Evolutionary conservation across 768 basidiomycete genomes (phyloP).

Genomic region (Mrakia hoshinonis): DNA sequence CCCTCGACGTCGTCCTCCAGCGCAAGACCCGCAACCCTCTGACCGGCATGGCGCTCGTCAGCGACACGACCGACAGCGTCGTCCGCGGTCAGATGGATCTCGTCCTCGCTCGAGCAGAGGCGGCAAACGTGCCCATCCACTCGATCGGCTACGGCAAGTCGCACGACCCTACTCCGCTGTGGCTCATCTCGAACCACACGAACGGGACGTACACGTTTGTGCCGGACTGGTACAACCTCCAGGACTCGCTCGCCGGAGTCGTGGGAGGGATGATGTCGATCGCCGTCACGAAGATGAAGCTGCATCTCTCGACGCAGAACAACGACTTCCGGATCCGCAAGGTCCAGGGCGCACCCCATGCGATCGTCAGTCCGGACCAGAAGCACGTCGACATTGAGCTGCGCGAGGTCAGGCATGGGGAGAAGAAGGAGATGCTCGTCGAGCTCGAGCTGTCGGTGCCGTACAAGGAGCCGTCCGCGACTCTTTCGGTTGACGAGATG

Average conservation of each 20-base stretch:
- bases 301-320: slow-evolving; percentile 90
- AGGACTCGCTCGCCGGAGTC: slow-evolving; percentile 83
- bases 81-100: slow-evolving; percentile 96
- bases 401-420: slow-evolving; percentile 89
- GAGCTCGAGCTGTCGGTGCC: slow-evolving; percentile 66
- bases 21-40: slow-evolving; percentile 83
- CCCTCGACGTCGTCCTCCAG: slow-evolving; percentile 86
- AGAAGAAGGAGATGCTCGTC: slow-evolving; percentile 92
- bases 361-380: slow-evolving; percentile 82
- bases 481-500: slow-evolving; percentile 2
- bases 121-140: slow-evolving; percentile 86
- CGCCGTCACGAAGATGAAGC: slow-evolving; percentile 81
- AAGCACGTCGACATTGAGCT: slow-evolving; percentile 92
- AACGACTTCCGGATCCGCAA: slow-evolving; percentile 86
- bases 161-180: slow-evolving; percentile 93
- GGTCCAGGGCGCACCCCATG: slow-evolving; percentile 78
- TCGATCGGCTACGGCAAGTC: slow-evolving; percentile 93
- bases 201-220: slow-evolving; percentile 88
- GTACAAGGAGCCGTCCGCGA: neutral
- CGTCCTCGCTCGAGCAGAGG: slow-evolving; percentile 90
- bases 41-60: slow-evolving; percentile 84
- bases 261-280: slow-evolving; percentile 96
- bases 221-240: slow-evolving; percentile 61
- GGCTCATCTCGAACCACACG: slow-evolving; percentile 98
- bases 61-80: slow-evolving; percentile 84